Conservation (phyloP, 2,329 filamentous ascomycete species). For the Thermomyces lanuginosus region DNA sequence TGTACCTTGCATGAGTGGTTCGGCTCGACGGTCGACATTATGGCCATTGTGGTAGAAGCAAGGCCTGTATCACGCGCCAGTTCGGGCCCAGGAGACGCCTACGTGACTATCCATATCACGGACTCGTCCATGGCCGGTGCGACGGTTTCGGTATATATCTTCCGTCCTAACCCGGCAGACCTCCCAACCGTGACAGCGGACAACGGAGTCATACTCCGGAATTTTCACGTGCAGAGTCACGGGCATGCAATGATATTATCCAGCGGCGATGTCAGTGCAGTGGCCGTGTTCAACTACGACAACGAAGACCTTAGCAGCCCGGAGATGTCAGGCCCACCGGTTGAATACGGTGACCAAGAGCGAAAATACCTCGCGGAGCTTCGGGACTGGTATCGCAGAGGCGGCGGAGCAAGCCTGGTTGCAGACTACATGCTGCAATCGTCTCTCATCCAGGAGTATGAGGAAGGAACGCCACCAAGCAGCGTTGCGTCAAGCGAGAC, state of each 20-base stretch:
- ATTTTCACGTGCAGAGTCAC: slow-evolving; percentile 29
- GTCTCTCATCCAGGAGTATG: slow-evolving; percentile 15
- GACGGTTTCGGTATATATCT: slow-evolving; percentile 25
- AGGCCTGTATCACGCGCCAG: slow-evolving; percentile 18
- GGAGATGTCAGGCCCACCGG: slow-evolving; percentile 21
- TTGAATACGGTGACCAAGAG: slow-evolving; percentile 26
- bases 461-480: slow-evolving; percentile 10
- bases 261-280: slow-evolving; percentile 28
- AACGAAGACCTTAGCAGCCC: slow-evolving; percentile 14
- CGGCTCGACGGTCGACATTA: slow-evolving; percentile 23
- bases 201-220: slow-evolving; percentile 28
- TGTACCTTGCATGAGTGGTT: slow-evolving; percentile 28
- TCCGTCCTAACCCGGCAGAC: slow-evolving; percentile 22
- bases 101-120: slow-evolving; percentile 26
- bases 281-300: slow-evolving; percentile 28
- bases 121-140: slow-evolving; percentile 29
- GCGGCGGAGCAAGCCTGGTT: slow-evolving; percentile 19
- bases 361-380: slow-evolving; percentile 18
- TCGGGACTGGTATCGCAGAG: slow-evolving; percentile 26
- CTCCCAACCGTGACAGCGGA: slow-evolving; percentile 25
- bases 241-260: slow-evolving; percentile 25
- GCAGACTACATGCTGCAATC: slow-evolving; percentile 21
- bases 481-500: slow-evolving; percentile 16
- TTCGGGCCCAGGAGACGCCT: slow-evolving; percentile 25
- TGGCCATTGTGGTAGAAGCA: slow-evolving; percentile 24